Evolutionary conservation across 441 rosid species (phyloP).

Genomic region (Populus hybrid): DNA sequence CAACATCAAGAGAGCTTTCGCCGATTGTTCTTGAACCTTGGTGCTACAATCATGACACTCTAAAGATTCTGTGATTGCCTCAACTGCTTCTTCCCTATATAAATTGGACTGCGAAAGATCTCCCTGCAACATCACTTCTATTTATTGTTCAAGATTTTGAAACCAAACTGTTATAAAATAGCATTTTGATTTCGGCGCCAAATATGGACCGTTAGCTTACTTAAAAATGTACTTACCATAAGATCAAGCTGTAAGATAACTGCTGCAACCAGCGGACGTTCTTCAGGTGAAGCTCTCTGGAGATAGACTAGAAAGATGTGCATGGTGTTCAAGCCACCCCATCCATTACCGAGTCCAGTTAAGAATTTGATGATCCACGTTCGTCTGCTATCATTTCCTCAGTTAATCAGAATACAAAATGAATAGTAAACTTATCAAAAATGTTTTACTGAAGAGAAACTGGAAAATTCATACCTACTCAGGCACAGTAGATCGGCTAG

Average conservation of each 20-base stretch:
- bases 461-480: slow-evolving; percentile 34
- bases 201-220: not conserved
- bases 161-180: not conserved
- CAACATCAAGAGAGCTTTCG: slow-evolving; percentile 48
- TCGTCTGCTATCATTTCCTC: slow-evolving; percentile 32
- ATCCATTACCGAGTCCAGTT: slow-evolving; percentile 35
- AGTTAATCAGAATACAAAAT: slow-evolving; percentile 9
- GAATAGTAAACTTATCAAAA: not conserved
- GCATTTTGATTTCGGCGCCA: no score
- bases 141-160: slow-evolving; percentile 17
- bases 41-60: slow-evolving; percentile 32
- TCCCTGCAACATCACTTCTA: slow-evolving; percentile 23
- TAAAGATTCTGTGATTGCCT: slow-evolving; percentile 36
- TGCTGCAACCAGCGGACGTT: slow-evolving; percentile 48
- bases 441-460: not conserved
- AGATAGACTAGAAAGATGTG: slow-evolving; percentile 49
- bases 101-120: no score
- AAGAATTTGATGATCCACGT: slow-evolving; percentile 34
- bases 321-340: slow-evolving; percentile 47
- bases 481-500: slow-evolving; percentile 48
- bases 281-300: slow-evolving; percentile 43
- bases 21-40: slow-evolving; percentile 48
- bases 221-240: slow-evolving; percentile 36
- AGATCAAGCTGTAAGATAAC: slow-evolving; percentile 60
- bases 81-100: no score